These are phyloP conservation scores for Lecanicillium sp. DNA, from an alignment of 2,329 filamentous ascomycete species.

Conservation along the genomic window DNA sequence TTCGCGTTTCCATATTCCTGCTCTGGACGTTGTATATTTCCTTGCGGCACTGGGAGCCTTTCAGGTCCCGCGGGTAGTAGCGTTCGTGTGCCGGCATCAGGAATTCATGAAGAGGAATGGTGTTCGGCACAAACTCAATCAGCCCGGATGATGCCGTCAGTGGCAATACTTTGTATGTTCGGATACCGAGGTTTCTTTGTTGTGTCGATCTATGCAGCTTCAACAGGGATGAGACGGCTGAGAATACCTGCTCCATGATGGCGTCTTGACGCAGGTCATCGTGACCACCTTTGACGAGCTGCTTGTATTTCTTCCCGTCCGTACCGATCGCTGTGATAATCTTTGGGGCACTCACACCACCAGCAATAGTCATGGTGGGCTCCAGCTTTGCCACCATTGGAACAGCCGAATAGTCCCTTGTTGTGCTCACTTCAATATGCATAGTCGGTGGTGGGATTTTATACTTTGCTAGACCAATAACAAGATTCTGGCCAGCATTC, in stretches of 20 bases:
- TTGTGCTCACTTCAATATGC: constrained; percentile 66
- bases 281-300: constrained; percentile 90
- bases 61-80: constrained; percentile 81
- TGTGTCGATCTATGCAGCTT: constrained; percentile 80
- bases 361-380: constrained; percentile 73
- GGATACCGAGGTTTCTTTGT: constrained; percentile 80
- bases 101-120: constrained; percentile 85
- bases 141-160: constrained; percentile 78
- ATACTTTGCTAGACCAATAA: constrained; percentile 54
- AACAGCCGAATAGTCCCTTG: constrained; percentile 67
- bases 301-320: constrained; percentile 75
- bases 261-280: constrained; percentile 96
- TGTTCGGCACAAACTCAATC: constrained; percentile 95
- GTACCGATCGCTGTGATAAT: constrained; percentile 76
- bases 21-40: constrained; percentile 68
- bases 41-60: constrained; percentile 66
- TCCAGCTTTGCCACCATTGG: constrained; percentile 69
- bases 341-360: constrained; percentile 87
- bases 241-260: constrained; percentile 99
- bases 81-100: constrained; percentile 82
- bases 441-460: constrained; percentile 84
- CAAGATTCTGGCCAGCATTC: constrained; percentile 52
- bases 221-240: constrained; percentile 84
- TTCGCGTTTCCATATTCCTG: constrained; percentile 60
- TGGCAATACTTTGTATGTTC: constrained; percentile 95